Conservation (phyloP, 106 monocot genomes). For the Dendrobium chrysotoxum region DNA sequence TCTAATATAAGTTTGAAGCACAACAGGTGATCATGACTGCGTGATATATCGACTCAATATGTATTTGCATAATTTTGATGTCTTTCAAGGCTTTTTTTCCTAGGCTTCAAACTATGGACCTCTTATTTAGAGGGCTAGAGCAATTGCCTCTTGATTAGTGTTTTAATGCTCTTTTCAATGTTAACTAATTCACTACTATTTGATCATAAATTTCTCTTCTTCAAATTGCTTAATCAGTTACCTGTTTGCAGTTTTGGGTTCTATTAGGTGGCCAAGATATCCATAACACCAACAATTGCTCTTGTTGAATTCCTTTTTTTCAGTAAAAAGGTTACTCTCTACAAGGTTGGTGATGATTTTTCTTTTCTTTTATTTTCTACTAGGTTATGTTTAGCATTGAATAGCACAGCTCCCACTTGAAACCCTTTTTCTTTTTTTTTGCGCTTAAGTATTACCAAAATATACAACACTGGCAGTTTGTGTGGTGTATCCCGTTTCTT, state of each 20-base stretch:
- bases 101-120: neutral
- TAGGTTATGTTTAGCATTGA: neutral
- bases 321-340: slow-evolving; percentile 47
- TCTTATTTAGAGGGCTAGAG: neutral
- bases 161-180: neutral
- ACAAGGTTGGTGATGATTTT: slow-evolving; percentile 41
- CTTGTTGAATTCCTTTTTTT: slow-evolving; percentile 87
- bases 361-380: neutral
- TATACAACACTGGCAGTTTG: neutral
- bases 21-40: slow-evolving; percentile 55
- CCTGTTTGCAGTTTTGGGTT: slow-evolving; percentile 73
- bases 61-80: slow-evolving; percentile 5
- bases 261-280: slow-evolving; percentile 97
- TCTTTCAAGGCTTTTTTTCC: neutral
- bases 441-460: neutral
- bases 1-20: slow-evolving; percentile 93
- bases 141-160: neutral
- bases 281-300: slow-evolving; percentile 93
- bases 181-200: neutral
- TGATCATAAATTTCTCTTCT: neutral
- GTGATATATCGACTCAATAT: neutral
- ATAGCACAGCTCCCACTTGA: neutral
- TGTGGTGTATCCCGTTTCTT: too few species aligned
- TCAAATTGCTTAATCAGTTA: neutral
- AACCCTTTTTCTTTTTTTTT: neutral